Conservation (phyloP, 495 filamentous ascomycete genomes). For the Hypoxylon fuscum region DNA sequence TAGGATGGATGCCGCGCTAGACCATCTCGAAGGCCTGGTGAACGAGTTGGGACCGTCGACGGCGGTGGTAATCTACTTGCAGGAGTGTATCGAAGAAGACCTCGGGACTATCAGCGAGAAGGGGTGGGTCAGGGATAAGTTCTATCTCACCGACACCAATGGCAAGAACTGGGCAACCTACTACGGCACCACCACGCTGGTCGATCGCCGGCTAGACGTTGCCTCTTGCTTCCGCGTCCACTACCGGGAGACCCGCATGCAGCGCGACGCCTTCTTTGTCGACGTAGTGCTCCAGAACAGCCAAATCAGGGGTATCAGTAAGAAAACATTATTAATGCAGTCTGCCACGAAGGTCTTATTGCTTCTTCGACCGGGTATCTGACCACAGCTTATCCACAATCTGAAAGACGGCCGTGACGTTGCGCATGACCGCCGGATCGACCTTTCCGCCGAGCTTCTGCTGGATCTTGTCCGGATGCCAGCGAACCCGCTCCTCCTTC, state of each 20-base stretch:
- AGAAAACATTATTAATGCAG: not conserved
- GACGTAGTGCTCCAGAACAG: slow-evolving; percentile 48
- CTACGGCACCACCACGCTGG: slow-evolving; percentile 63
- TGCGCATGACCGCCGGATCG: slow-evolving; percentile 71
- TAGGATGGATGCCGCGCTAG: slow-evolving; percentile 56
- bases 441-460: slow-evolving; percentile 80
- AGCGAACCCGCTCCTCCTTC: slow-evolving; percentile 87
- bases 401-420: slow-evolving; percentile 91
- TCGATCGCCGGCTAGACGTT: slow-evolving; percentile 55
- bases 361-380: slow-evolving; percentile 56
- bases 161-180: slow-evolving; percentile 41
- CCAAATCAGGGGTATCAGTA: slow-evolving; percentile 3
- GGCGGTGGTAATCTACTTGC: slow-evolving; percentile 57
- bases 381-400: slow-evolving; percentile 85
- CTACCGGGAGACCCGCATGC: slow-evolving; percentile 53
- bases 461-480: slow-evolving; percentile 99
- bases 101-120: slow-evolving; percentile 49
- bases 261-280: slow-evolving; percentile 62
- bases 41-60: slow-evolving; percentile 5
- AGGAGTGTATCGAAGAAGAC: slow-evolving; percentile 58
- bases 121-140: slow-evolving; percentile 55
- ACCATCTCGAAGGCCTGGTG: slow-evolving; percentile 48
- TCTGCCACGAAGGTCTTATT: not conserved
- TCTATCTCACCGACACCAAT: slow-evolving; percentile 58
- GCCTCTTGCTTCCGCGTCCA: slow-evolving; percentile 55